Conservation (phyloP, 1,139 yeast species). For the Entelexis sorbosivorans region DNA sequence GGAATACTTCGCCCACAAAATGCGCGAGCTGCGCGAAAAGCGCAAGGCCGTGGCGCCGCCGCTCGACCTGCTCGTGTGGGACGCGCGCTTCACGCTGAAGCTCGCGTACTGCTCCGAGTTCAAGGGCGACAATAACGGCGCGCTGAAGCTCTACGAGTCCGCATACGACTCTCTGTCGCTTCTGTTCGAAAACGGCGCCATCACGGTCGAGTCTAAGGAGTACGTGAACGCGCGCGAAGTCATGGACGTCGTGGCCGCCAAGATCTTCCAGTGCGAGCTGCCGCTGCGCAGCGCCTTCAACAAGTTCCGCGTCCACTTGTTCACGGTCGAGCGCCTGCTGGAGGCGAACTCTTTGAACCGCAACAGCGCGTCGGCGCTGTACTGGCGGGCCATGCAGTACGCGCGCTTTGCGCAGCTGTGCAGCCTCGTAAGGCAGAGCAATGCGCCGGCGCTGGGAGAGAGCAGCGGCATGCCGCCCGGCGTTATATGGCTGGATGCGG, state of each 20-base stretch:
- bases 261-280: conserved; percentile 51
- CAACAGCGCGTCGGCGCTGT: not conserved
- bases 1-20: conserved; percentile 33
- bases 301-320: conserved; percentile 55
- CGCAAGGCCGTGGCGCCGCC: conserved; percentile 18
- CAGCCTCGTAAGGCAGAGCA: conserved; percentile 8
- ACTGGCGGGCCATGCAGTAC: conserved; percentile 22
- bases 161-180: conserved; percentile 41
- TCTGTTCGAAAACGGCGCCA: conserved; percentile 30
- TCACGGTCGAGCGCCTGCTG: conserved; percentile 27
- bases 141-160: conserved; percentile 40
- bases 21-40: conserved; percentile 19
- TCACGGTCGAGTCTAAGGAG: conserved; percentile 12
- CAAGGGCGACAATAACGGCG: conserved; percentile 37
- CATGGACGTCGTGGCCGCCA: conserved; percentile 52
- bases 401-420: conserved; percentile 18
- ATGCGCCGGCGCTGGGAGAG: conserved; percentile 1
- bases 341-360: not conserved
- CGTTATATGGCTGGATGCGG: conserved; percentile 22
- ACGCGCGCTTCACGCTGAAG: conserved; percentile 42
- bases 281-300: conserved; percentile 50
- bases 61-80: conserved; percentile 30
- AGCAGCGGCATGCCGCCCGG: conserved; percentile 19
- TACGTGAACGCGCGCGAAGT: conserved; percentile 41
- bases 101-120: conserved; percentile 40